These are phyloP conservation scores for Cryptococcus depauperatus DNA, from an alignment of 1,284 basidiomycete genomes.

Conservation along the genomic window DNA sequence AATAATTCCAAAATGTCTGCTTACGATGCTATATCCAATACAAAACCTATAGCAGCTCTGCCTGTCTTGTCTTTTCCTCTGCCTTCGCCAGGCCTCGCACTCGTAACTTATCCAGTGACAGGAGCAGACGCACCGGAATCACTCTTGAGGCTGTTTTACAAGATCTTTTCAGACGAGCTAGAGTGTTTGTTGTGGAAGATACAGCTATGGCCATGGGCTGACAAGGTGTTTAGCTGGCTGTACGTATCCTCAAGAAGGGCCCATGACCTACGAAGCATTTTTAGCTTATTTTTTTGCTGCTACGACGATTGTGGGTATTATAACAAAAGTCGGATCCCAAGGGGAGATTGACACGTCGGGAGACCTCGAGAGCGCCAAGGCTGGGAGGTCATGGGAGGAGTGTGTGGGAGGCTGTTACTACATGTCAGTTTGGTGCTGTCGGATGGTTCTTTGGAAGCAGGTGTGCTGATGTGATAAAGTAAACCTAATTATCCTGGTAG, in stretches of 20 bases:
- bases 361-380: slow-evolving; percentile 28
- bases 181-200: slow-evolving; percentile 45
- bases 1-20: slow-evolving; percentile 39
- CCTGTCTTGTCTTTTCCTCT: slow-evolving; percentile 39
- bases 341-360: slow-evolving; percentile 12
- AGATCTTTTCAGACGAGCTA: slow-evolving; percentile 60
- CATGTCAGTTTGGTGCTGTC: slow-evolving; percentile 47
- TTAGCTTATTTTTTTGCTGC: slow-evolving; percentile 61
- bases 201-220: neutral
- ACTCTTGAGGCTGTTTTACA: slow-evolving; percentile 57
- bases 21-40: slow-evolving; percentile 48
- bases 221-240: slow-evolving; percentile 56
- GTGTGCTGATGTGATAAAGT: slow-evolving; percentile 34
- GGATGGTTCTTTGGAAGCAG: neutral
- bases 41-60: slow-evolving; percentile 31
- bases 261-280: slow-evolving; percentile 54
- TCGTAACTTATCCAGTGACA: slow-evolving; percentile 59
- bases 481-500: slow-evolving; percentile 92
- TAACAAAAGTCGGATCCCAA: slow-evolving; percentile 28
- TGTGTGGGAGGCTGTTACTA: slow-evolving; percentile 74
- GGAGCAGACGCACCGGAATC: slow-evolving; percentile 50
- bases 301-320: slow-evolving; percentile 65
- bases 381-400: slow-evolving; percentile 54
- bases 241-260: slow-evolving; percentile 74
- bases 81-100: slow-evolving; percentile 22